Percentiles rank a stretch among this genome's conserved stretches.
phyloP scores from a whole-genome alignment of 1,284 basidiomycete species.

The Moesziomyces sp. region DNA sequence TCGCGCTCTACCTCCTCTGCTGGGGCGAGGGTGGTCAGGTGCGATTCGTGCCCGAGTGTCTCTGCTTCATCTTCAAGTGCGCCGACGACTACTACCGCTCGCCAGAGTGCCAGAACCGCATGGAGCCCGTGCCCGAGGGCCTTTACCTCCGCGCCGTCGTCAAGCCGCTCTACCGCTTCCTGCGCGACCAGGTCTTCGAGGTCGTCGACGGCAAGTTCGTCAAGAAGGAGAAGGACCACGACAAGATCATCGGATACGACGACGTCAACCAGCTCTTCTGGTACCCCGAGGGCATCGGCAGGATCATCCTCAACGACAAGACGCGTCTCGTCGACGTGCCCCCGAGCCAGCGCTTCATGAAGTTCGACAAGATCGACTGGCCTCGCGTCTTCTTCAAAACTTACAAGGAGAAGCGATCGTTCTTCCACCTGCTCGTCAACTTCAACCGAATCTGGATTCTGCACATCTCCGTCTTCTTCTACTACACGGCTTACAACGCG shows the following conservation, averaged over 20 bases:
- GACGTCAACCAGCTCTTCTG: constrained; percentile 99
- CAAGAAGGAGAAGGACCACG: constrained; percentile 87
- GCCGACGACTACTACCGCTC: constrained; percentile 99
- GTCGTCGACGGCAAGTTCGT: constrained; percentile 95
- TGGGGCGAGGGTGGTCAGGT: constrained; percentile 99
- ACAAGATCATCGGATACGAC: constrained; percentile 96
- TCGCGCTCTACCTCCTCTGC: constrained; percentile 92
- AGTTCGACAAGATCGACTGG: constrained; percentile 69
- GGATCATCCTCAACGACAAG: constrained; percentile 89
- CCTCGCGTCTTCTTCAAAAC: constrained; percentile 67
- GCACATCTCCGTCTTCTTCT: constrained; percentile 67
- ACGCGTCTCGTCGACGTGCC: constrained; percentile 72
- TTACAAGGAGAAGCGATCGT: constrained; percentile 67
- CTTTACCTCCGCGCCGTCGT: constrained; percentile 90
- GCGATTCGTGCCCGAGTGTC: constrained; percentile 95
- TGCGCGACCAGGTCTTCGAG: constrained; percentile 98
- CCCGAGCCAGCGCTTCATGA: constrained; percentile 67
- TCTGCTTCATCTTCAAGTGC: constrained; percentile 99
- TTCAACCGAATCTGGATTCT: constrained; percentile 68
- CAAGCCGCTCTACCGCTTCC: constrained; percentile 96
- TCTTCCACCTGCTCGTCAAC: constrained; percentile 67
- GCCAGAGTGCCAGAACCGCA: constrained; percentile 93
- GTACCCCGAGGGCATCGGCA: constrained; percentile 98
- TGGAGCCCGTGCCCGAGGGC: constrained; percentile 94
- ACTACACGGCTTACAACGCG: constrained; percentile 78